These are phyloP conservation scores for Isoetes taiwanensis DNA, from an alignment of 75 land plant genomes.

Conservation along the genomic window DNA sequence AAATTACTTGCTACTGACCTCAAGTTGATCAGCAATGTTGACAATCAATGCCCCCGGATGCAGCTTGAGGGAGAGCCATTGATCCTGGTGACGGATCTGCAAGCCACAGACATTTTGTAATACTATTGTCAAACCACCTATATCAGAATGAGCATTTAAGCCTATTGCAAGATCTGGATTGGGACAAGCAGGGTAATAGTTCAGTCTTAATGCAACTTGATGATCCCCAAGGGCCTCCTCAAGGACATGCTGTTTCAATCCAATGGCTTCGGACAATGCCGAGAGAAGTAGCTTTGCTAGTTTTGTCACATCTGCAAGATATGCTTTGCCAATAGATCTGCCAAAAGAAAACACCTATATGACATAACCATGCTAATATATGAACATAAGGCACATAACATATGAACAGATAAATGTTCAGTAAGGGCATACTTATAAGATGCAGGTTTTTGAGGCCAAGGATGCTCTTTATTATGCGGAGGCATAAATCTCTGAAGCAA, in stretches of 20 bases:
- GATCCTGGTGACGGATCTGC: conserved; percentile 29
- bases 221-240: conserved; percentile 22
- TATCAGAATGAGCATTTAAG: conserved; percentile 34
- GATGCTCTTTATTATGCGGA: too few relatives aligned
- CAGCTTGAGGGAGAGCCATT: conserved; percentile 39
- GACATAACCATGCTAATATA: too few relatives aligned
- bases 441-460: too few relatives aligned
- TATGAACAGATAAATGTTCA: too few relatives aligned
- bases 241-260: conserved; percentile 35
- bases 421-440: too few relatives aligned
- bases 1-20: conserved; percentile 53
- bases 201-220: too few relatives aligned
- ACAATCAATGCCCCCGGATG: conserved; percentile 31
- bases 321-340: conserved; percentile 38
- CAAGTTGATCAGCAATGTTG: conserved; percentile 39
- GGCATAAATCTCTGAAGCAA: too few relatives aligned
- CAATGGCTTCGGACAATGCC: conserved; percentile 36
- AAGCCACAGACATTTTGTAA: conserved; percentile 33
- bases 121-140: conserved; percentile 33
- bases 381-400: too few relatives aligned
- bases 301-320: conserved; percentile 32
- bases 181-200: conserved; percentile 55
- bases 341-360: conserved; percentile 11
- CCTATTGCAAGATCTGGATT: conserved; percentile 45
- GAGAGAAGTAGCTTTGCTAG: conserved; percentile 36